Base-by-base conservation (phyloP, 495 filamentous ascomycete genomes). In the Aspergillus diversus region DNA sequence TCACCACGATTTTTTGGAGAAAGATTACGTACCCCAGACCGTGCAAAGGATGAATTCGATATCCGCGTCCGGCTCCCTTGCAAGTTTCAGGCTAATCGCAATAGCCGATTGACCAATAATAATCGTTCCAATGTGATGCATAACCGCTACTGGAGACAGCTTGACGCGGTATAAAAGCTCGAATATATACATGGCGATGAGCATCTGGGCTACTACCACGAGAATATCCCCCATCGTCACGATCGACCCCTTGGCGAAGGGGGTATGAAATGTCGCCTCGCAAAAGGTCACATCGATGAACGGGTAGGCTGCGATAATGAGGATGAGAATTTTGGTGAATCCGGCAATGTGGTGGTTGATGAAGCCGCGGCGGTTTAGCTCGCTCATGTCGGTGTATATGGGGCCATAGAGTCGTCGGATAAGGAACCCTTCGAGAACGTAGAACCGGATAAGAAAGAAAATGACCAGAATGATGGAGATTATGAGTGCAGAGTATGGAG, bases 281-380 rank as follows among this genome's bases (percentile, higher is more conserved):
- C 74, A 70, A 50, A 81, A 76, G 1, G 74, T 71, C 8, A 82
- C 69, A 47, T 64, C 56, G 46, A 82, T 69, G 54, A 83, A 83
- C 0, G 81, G 80, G 61, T 83, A 81, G 13, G 71, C 76, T 0
- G 77, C 78, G 2, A 77, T 31, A 31, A 81, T 60, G 2, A 82
- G 64, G 16, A 83, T 77, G 37, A 78, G 2, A 13, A 83, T 52
- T 43, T 83, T 83, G 6, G 77, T 82, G 0, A 59, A 33, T 0
- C 79, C 80, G 15, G 81, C 78, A 17, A 83, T 77, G 59, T 83
- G 81, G 57, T 83, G 80, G 58, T 83, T 83, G 33, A 83, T 65
- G 63, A 83, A 82, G 0, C 80, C 80, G 3, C 79, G 74, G 7
- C 79, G 72, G 48, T 75, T 71, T 3, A 59, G 16, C 33, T 80